Evolutionary conservation across 2,329 filamentous ascomycete genomes (phyloP), one percentile per base, ranked within the genome.

Genomic region (Cladorrhinum sp.): DNA sequence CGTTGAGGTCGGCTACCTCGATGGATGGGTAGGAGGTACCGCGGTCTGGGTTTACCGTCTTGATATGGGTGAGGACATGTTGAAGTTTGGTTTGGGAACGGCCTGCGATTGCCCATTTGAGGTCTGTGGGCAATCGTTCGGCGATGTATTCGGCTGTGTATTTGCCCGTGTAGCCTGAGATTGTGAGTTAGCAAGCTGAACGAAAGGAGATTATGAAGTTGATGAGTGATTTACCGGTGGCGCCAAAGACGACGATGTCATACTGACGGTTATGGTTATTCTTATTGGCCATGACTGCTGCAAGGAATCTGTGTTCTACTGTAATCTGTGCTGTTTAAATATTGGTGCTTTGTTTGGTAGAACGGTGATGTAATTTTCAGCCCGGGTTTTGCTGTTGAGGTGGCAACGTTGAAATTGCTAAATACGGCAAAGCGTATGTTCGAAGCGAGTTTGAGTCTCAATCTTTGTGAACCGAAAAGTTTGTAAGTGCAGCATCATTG

Each of bases 91-190:
- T 77, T 53, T 81, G 78, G n/a, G 90, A 93, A 24, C 93, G 89
- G 27, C 93, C 93, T 50, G 92, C 91, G 58, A 97, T 79, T 13
- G 91, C 93, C 93, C 93, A 97, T 78, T 86, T 92, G 63, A 96
- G 74, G 71, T 91, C 84, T 18, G 89, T 91, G 0, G 92, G 89
- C 1, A 92, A 79, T 65, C 84, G 77, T 13, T 81, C 81, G 56
- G 86, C 81, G 69, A 96, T 88, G 74, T 95, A 86, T 72, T 96
- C 87, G 25, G 88, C 87, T 2, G 86, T 86, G 66, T 90, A 81
- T 65, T 85, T 87, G 41, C 93, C 93, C 0, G 93, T 97, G 75
- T 96, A 96, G 25, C 93, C 93, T 72, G 82, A 4, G n/a, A 20
- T 18, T 9, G 18, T 22, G 12, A 27, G 60, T 63, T 48, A 64